Base-by-base conservation (phyloP, 2,329 filamentous ascomycete genomes). In the Pyrenophora teres region DNA sequence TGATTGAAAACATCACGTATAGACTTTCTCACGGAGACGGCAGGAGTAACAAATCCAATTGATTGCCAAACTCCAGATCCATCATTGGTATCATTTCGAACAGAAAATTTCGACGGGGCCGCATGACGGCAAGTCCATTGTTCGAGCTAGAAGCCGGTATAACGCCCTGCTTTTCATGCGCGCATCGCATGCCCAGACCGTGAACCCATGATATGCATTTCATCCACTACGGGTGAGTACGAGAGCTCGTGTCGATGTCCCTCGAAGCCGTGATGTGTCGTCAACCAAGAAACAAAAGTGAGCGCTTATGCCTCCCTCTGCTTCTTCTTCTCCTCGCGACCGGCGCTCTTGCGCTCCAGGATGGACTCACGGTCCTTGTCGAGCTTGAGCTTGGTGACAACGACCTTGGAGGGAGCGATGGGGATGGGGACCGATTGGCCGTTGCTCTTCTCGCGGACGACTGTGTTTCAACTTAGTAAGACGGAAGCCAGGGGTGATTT, bases 331-430 rank as follows among this genome's bases (percentile, higher is more conserved):
- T 86, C 83, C 81, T 93, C 90, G 63, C 89, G 87, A 74, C 90
- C 90, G 67, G 81, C 79, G 81, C 87, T 87, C 82, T 89, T 91
- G 80, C 90, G 87, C 81, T 90, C 89, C 70, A 95, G 83, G 75
- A 94, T 94, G 77, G 81, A 82, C 85, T 94, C 90, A 70, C 90
- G 88, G 81, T 95, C 90, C 87, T 94, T 93, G 85, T 94, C 90
- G 74, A 97, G 85, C 89, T 97, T 96, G 79, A 97, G 86, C 87
- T 97, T 97, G 83, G 88, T 96, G 84, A 99, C 89, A 83, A 96
- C 88, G 70, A 96, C 91, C 81, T 97, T 97, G 81, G 89, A 95
- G 74, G 94, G 88, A 81, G 93, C 89, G 80, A 99, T 87, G 79
- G 91, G 91, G 76, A 97, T 84, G 63, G 93, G 93, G 51, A 97